phyloP scores from a whole-genome alignment of 371 early-diverging fungal species.

The Mucor irregularis region DNA sequence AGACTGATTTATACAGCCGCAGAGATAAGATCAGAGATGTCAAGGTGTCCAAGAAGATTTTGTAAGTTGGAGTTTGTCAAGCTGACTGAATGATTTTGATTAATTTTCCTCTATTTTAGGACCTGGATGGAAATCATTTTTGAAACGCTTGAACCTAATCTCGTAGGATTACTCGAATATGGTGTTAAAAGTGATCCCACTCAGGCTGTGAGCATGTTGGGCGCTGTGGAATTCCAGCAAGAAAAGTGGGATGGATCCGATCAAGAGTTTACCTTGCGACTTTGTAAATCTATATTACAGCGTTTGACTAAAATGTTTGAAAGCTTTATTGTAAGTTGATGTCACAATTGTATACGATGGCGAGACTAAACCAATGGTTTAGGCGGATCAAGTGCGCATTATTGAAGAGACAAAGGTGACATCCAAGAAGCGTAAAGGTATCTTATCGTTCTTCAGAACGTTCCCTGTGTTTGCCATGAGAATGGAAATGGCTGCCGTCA shows the following conservation, averaged over 20 bases:
- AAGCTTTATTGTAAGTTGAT: slow-evolving; percentile 68
- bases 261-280: slow-evolving; percentile 64
- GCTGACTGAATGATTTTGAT: background rate
- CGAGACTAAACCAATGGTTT: background rate
- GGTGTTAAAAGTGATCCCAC: slow-evolving; percentile 80
- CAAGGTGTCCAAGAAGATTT: slow-evolving; percentile 60
- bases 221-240: slow-evolving; percentile 71
- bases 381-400: slow-evolving; percentile 84
- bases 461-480: slow-evolving; percentile 90
- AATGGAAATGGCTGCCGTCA: slow-evolving; percentile 59
- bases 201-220: slow-evolving; percentile 83
- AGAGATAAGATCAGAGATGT: slow-evolving; percentile 65
- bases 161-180: slow-evolving; percentile 73
- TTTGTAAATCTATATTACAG: slow-evolving; percentile 68
- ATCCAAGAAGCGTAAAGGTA: slow-evolving; percentile 85
- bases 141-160: slow-evolving; percentile 72
- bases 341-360: too few relatives aligned
- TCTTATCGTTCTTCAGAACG: slow-evolving; percentile 81
- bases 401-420: slow-evolving; percentile 93
- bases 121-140: slow-evolving; percentile 84
- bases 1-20: slow-evolving; percentile 42
- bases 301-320: slow-evolving; percentile 74
- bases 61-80: slow-evolving; percentile 25
- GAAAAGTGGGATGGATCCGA: slow-evolving; percentile 65
- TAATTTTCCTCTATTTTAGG: slow-evolving; percentile 29